Evolutionary conservation across 345 rosid species (phyloP), one percentile per base, ranked within the genome.

Genomic region (Populus simonii): DNA sequence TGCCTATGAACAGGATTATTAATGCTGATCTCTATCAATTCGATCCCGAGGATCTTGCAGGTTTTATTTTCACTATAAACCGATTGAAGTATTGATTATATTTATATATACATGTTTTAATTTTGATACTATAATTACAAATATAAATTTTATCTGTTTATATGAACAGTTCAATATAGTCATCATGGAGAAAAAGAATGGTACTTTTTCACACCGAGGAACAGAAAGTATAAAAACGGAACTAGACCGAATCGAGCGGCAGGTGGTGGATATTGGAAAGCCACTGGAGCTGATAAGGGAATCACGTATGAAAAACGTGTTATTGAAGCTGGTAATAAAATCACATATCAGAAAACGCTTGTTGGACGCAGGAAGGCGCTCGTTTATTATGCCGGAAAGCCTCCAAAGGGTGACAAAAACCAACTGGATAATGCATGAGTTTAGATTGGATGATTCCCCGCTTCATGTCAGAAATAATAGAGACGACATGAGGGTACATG

Each of bases 371-470:
- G 33, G 43, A 81, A 49, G 22, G 41, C 84, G 2, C 74, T 81
- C 7, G 84, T 77, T 25, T 81, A 39, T 22, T 73, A 73, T 57
- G 20, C 17, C 4, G 80, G 84, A 9, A 77, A 66, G 41, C 43
- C 80, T 41, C 80, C 73, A 2, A 55, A 3, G 39, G 78, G 80
- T 16, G 45, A 39, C n/a, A 81, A 81, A 81, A 69, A 81, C 84
- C 41, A 27, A 81, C 31, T 81, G 84, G 84, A 77, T 81, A 2
- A 81, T 81, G 84, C 80, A 81, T n/a, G 84, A 81, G 41, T 81
- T 66, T 33, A 33, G 77, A 23, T 43, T 76, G 23, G 11, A 61
- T 1, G 53, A 33, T 2, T 53, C 67, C 8, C 1, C 16, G 27
- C 67, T 16, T 27, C 74, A 23, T 1, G 12, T 18, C 23, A 6